Conservation (phyloP, 371 early-diverging fungal genomes). For the Mucor plumbeus region DNA sequence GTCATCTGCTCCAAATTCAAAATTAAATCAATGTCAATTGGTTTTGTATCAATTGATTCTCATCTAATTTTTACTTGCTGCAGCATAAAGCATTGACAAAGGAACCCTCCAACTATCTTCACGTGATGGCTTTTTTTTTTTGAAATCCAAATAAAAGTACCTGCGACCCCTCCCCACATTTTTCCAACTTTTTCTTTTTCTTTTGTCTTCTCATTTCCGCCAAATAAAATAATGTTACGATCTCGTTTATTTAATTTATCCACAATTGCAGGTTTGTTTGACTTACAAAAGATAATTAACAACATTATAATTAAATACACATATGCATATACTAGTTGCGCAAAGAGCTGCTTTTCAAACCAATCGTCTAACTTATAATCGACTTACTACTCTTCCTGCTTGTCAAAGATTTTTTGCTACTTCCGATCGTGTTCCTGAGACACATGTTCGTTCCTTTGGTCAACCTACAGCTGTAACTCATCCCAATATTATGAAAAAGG, state of each 20-base stretch:
- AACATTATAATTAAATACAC: background rate
- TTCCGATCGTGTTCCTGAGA: slow-evolving; percentile 35
- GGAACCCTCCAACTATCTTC: background rate
- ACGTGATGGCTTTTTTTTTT: background rate
- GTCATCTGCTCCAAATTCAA: background rate
- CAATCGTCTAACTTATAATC: background rate
- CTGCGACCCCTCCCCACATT: slow-evolving; percentile 11
- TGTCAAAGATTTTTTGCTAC: slow-evolving; percentile 6
- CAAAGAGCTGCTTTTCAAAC: slow-evolving; percentile 9
- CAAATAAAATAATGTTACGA: slow-evolving; percentile 5
- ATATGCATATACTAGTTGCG: background rate
- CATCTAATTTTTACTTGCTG: background rate
- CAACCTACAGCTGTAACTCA: slow-evolving; percentile 77
- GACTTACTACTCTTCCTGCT: slow-evolving; percentile 1
- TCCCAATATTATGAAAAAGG: slow-evolving; percentile 77
- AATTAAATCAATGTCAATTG: background rate
- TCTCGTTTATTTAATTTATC: slow-evolving; percentile 15
- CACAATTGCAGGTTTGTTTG: slow-evolving; percentile 15
- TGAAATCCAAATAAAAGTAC: slow-evolving; percentile 8
- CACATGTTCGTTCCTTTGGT: slow-evolving; percentile 61
- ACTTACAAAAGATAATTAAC: background rate
- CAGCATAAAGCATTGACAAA: background rate
- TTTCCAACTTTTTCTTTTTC: slow-evolving; percentile 2
- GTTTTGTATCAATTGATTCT: background rate
- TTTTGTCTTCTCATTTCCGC: background rate